Evolutionary conservation across 177 flowering plant genomes (phyloP).

Genomic region (Telopea speciosissima): DNA sequence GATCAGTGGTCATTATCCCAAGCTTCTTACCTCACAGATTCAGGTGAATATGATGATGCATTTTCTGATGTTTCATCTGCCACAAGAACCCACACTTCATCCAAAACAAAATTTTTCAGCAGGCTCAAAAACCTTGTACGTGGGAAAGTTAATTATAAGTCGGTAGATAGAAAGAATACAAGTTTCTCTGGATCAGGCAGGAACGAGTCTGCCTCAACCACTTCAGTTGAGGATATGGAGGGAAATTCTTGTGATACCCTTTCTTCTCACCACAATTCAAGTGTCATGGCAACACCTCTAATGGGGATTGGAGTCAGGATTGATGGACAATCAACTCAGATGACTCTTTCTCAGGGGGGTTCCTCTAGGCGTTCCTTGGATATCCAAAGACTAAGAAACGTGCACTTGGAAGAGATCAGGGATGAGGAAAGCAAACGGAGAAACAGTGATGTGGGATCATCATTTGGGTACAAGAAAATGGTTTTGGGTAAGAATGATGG

Average conservation of each 20-base stretch:
- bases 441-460: conserved; percentile 31
- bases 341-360: conserved; percentile 13
- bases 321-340: conserved; percentile 13
- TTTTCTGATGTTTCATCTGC: conserved; percentile 23
- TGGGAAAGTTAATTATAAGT: conserved; percentile 44
- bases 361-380: conserved; percentile 34
- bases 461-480: conserved; percentile 19
- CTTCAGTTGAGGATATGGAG: conserved; percentile 22
- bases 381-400: conserved; percentile 22
- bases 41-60: conserved; percentile 52
- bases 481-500: conserved; percentile 20
- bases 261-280: conserved; percentile 22
- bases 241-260: conserved; percentile 17
- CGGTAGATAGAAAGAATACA: conserved; percentile 13
- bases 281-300: conserved; percentile 10
- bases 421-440: conserved; percentile 16
- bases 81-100: conserved; percentile 20
- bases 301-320: conserved; percentile 12
- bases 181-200: conserved; percentile 6
- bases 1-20: conserved; percentile 69
- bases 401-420: conserved; percentile 19
- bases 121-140: conserved; percentile 49
- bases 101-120: conserved; percentile 40
- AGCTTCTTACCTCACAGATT: conserved; percentile 46
- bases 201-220: conserved; percentile 5